Base-by-base conservation (phyloP, 331 rosid species). In the Rhamnella rubrinervis region DNA sequence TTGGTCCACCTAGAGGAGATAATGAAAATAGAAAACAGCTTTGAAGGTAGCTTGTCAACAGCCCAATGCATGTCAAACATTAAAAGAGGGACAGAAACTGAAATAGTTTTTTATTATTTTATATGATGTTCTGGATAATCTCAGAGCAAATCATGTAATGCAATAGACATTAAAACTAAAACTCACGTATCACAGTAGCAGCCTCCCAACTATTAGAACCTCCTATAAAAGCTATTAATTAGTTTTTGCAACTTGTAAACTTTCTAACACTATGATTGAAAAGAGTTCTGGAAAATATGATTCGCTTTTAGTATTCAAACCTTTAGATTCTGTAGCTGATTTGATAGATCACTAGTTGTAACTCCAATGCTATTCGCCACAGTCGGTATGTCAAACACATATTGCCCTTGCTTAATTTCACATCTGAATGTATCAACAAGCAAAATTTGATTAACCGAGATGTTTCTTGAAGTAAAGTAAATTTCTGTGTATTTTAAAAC, bases 351-450 rank as follows among this genome's bases (percentile, higher is more conserved):
- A 41, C 75, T 67, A 39, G 95, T 74, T 58, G 96, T 77, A 80
- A 90, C 71, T 78, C 92, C 87, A 63, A 79, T 74, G 88, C 84
- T 81, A 63, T 88, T 93, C 25, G 84, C 96, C 79, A 87, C 87
- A 23, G 91, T 66, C 56, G 96, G 90, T 74, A 90, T 71, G 82
- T 87, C 92, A 81, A 87, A 93, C 72, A 78, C 75, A 77, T 85
- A 81, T 66, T 81, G 90, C 73, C 98, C 96, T 67, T 87, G 89
- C 87, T 83, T 93, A 68, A 67, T 84, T 68, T 93, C 98, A 80
- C 91, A 88, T 77, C 98, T 93, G 93, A 73, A 82, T 75, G 67
- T 71, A 26, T 62, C 72, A 67, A 35, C 15, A 61, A 49, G 66
- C 49, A 50, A 14, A 59, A 61, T 10, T 65, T 31, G 44, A 47